Conservation (phyloP, 257 asterid genomes). For the Solanum okadae region DNA sequence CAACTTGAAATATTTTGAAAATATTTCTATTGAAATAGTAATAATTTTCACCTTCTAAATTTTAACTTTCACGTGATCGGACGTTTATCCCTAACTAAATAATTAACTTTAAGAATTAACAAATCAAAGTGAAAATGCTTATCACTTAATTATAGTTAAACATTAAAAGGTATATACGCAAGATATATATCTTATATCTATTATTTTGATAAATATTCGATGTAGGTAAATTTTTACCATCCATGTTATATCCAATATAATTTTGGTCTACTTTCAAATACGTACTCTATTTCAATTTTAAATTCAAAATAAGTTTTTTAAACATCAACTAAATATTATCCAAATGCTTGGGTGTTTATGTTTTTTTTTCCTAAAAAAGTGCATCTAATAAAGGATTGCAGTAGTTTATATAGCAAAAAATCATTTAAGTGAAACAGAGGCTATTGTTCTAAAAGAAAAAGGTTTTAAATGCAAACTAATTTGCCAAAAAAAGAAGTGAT, state of each 20-base stretch:
- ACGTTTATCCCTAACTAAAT: neutral
- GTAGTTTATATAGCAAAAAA: neutral
- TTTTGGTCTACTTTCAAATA: neutral
- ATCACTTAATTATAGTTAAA: neutral
- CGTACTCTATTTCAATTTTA: neutral
- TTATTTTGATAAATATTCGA: neutral
- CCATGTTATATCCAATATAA: neutral
- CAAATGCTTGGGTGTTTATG: neutral
- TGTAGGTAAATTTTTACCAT: neutral
- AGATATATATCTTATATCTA: neutral
- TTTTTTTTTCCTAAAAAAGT: neutral
- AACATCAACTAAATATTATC: neutral
- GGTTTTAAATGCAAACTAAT: neutral
- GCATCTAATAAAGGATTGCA: neutral
- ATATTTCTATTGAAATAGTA: neutral
- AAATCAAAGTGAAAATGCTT: neutral
- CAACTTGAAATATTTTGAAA: neutral
- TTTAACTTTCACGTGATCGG: neutral
- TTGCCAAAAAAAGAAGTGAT: neutral
- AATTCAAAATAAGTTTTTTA: neutral
- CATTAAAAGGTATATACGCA: neutral
- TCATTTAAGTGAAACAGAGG: neutral
- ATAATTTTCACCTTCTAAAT: neutral
- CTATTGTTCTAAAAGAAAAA: neutral
- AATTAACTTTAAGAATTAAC: neutral